Evolutionary conservation across 2,329 filamentous ascomycete genomes (phyloP).

Genomic region (Sporothrix variecibatus): DNA sequence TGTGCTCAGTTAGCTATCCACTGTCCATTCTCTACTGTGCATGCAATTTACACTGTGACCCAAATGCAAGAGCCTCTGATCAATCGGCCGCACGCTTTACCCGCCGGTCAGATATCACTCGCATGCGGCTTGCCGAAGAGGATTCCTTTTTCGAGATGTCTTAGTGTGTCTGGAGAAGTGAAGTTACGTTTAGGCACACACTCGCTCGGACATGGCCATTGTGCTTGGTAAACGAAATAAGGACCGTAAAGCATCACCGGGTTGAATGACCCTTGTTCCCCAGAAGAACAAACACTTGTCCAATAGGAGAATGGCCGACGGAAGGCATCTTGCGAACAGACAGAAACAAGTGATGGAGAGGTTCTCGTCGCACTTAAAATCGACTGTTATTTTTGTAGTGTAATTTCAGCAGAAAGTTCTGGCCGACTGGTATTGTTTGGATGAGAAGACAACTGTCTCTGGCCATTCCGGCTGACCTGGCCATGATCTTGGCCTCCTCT

Average conservation of each 20-base stretch:
- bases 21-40: not conserved
- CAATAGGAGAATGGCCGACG: not conserved
- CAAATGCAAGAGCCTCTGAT: no score
- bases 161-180: not conserved
- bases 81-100: conserved; percentile 14
- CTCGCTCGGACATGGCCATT: not conserved
- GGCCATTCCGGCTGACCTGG: not conserved
- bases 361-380: not conserved
- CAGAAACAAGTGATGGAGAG: not conserved
- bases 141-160: not conserved
- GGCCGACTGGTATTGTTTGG: not conserved
- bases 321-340: not conserved
- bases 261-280: not conserved
- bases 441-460: not conserved
- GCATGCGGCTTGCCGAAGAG: conserved; percentile 6
- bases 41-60: not conserved
- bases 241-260: not conserved
- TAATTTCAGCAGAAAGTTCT: not conserved
- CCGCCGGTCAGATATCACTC: conserved; percentile 18
- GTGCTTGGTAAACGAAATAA: conserved; percentile 5
- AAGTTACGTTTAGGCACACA: not conserved
- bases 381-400: not conserved
- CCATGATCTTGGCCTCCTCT: not conserved
- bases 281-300: not conserved
- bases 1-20: not conserved